Conservation (phyloP, 2,329 filamentous ascomycete genomes). For the Aspergillus sojae region DNA sequence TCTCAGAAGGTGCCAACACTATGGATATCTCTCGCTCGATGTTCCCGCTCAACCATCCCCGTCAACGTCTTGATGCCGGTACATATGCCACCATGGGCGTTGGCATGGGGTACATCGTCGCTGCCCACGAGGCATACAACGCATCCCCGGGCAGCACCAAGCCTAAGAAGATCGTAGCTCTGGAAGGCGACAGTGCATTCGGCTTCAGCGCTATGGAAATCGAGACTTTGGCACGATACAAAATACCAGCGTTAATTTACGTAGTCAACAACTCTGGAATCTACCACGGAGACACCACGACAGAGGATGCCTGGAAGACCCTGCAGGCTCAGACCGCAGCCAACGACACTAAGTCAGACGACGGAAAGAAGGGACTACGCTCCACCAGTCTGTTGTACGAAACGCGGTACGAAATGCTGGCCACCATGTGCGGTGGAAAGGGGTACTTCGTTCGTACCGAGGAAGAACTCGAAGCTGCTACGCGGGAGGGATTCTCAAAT, state of each 20-base stretch:
- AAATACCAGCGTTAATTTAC: slow-evolving; percentile 58
- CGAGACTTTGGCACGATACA: slow-evolving; percentile 59
- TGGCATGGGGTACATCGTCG: slow-evolving; percentile 59
- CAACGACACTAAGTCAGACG: slow-evolving; percentile 29
- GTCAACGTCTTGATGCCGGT: slow-evolving; percentile 60
- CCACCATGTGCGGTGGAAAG: slow-evolving; percentile 57
- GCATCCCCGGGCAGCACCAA: slow-evolving; percentile 35
- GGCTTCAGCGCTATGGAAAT: slow-evolving; percentile 60
- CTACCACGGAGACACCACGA: slow-evolving; percentile 49
- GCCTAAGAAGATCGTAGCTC: slow-evolving; percentile 57
- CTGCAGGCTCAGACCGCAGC: slow-evolving; percentile 46
- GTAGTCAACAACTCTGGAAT: slow-evolving; percentile 60
- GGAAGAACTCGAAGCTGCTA: slow-evolving; percentile 55
- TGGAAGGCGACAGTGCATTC: slow-evolving; percentile 61
- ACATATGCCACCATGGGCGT: slow-evolving; percentile 64
- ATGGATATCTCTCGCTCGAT: slow-evolving; percentile 63
- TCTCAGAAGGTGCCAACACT: slow-evolving; percentile 62
- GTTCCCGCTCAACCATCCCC: slow-evolving; percentile 57
- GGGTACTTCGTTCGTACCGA: slow-evolving; percentile 56
- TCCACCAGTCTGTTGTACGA: slow-evolving; percentile 57
- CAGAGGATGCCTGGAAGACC: slow-evolving; percentile 47
- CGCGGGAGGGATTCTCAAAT: slow-evolving; percentile 52
- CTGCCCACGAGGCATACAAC: slow-evolving; percentile 60
- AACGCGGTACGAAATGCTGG: slow-evolving; percentile 58
- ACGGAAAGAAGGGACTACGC: slow-evolving; percentile 43